Evolutionary conservation across 495 filamentous ascomycete genomes (phyloP).

Genomic region (Daldinia vernicosa): DNA sequence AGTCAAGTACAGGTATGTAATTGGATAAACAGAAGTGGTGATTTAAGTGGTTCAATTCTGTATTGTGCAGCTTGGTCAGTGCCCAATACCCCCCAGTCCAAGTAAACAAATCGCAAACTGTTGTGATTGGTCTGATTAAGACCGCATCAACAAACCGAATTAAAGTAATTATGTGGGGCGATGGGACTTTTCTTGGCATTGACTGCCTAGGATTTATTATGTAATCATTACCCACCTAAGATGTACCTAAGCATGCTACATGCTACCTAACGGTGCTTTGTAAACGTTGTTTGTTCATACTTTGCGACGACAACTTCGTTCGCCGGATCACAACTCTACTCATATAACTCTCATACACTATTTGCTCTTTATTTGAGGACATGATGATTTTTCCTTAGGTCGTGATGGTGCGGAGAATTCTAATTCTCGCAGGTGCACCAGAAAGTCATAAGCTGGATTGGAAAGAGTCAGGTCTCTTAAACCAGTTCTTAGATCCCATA

Average conservation of each 20-base stretch:
- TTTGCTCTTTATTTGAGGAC: neutral
- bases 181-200: neutral
- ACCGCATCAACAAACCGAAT: slow-evolving; percentile 32
- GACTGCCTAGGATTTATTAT: no score
- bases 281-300: neutral
- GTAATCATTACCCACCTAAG: no score
- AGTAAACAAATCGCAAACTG: slow-evolving; percentile 38
- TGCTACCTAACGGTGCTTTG: no score
- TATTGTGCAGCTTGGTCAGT: slow-evolving; percentile 16
- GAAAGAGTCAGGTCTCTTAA: slow-evolving; percentile 61
- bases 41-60: slow-evolving; percentile 20
- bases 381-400: slow-evolving; percentile 19
- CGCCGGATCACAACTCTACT: neutral
- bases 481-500: slow-evolving; percentile 55
- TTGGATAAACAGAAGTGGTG: slow-evolving; percentile 21
- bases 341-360: slow-evolving; percentile 7
- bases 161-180: slow-evolving; percentile 15
- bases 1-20: no score
- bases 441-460: slow-evolving; percentile 63
- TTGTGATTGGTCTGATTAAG: slow-evolving; percentile 22
- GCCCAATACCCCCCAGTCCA: slow-evolving; percentile 24
- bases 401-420: slow-evolving; percentile 58
- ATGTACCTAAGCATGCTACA: no score
- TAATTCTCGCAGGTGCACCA: slow-evolving; percentile 73
- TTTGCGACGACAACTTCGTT: neutral